phyloP scores from a whole-genome alignment of 768 basidiomycete species.

The Boletus subparvulus region DNA sequence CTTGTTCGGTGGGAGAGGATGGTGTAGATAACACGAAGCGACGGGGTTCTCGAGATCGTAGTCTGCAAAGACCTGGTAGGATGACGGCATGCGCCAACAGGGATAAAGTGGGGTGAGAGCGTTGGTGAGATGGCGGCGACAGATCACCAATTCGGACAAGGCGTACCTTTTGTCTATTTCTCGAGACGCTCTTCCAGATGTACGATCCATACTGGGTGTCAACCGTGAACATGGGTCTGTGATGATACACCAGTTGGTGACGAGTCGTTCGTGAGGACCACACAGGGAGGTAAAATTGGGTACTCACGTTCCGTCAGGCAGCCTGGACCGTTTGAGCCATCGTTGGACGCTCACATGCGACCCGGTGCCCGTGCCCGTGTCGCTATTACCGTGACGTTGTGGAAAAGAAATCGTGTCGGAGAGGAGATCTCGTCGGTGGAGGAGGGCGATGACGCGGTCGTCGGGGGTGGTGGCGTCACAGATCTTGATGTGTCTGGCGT shows the following conservation, averaged over 20 bases:
- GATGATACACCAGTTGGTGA: background rate
- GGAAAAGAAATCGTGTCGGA: conserved; percentile 30
- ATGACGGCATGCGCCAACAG: background rate
- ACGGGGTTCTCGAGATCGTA: conserved; percentile 23
- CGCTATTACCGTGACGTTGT: background rate
- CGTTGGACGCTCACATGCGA: conserved; percentile 21
- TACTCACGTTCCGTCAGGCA: conserved; percentile 26
- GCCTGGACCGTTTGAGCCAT: conserved; percentile 29
- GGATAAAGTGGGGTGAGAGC: background rate
- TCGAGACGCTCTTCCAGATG: conserved; percentile 28
- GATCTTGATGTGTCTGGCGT: conserved; percentile 20
- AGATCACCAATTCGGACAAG: background rate
- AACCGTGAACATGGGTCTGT: conserved; percentile 22
- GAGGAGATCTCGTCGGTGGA: conserved; percentile 29
- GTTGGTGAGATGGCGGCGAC: background rate
- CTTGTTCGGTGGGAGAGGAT: background rate
- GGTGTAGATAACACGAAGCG: conserved; percentile 23
- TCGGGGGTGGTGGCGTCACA: conserved; percentile 6
- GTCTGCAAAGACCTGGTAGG: conserved; percentile 23
- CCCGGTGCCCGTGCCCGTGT: background rate
- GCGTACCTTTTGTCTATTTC: conserved; percentile 23
- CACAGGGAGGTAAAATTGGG: background rate
- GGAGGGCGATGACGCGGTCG: conserved; percentile 19
- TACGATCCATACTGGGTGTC: conserved; percentile 25
- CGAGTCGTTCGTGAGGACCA: background rate